Evolutionary conservation across 306 rosid genomes (phyloP), one percentile per base, ranked within the genome.

Genomic region (Quillaja saponaria): DNA sequence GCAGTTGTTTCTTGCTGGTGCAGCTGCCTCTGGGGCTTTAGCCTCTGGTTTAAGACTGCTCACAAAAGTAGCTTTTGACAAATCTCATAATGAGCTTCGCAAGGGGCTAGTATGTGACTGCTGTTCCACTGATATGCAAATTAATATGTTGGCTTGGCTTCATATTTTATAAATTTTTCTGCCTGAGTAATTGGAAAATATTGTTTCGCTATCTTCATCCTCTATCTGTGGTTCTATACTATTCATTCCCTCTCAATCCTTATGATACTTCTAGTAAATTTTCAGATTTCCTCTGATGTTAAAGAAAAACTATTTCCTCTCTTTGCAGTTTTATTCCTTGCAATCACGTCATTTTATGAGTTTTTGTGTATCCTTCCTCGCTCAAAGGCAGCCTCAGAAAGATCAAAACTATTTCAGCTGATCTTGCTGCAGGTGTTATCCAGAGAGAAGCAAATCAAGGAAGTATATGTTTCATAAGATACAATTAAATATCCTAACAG

Each of bases 341-440:
- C 77, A 13, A 64, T 78, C 46, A 66, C 87, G 41, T 58, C 83
- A 10, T 55, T 74, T 25, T 25, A 1, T 25, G 31, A 25, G 75
- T 71, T 76, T 8, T 12, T 71, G 8, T 80, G 85, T 34, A 63
- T 83, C 13, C 34, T 80, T 28, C 77, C 80, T 58, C 83, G 85
- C 40, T 18, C 66, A 13, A 83, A 77, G 63, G 85, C 89, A 40
- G 85, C 85, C 57, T 68, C 69, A 0, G 89, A 83, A 74, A 85
- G 85, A 56, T 74, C 85, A 80, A 74, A 71, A 83, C 89, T n/a
- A 85, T 80, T 13, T 42, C 77, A 10, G 61, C 89, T 37, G 85
- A 83, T 63, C 89, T 83, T 48, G 81, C 83, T 3, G 86, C 86
- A 10, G 84, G 64, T 13, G 84, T 85, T n/a, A 34, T 77, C 52